These are phyloP conservation scores for Pyrenophora tritici-repentis DNA, from an alignment of 2,329 filamentous ascomycete genomes.

Conservation along the genomic window DNA sequence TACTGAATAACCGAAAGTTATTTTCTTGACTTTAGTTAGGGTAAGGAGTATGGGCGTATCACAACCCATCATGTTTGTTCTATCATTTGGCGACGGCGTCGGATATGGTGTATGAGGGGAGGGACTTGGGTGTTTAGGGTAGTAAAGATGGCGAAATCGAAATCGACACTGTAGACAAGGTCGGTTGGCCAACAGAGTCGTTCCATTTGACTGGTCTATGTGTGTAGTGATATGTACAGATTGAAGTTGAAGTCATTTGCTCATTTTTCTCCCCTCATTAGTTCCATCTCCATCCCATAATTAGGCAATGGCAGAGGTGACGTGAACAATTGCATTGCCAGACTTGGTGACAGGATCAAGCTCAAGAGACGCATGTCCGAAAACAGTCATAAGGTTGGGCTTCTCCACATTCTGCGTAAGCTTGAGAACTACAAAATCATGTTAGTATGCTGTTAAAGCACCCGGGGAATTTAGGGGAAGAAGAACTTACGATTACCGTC, in stretches of 20 bases:
- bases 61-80: background rate
- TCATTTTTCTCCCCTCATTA: no score
- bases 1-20: background rate
- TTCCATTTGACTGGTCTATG: no score
- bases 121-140: background rate
- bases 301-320: slow-evolving; percentile 16
- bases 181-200: no score
- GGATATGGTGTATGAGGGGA: background rate
- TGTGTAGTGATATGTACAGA: no score
- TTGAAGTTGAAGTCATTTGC: no score
- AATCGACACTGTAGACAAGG: no score
- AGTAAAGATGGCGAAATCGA: background rate
- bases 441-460: background rate
- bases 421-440: slow-evolving; percentile 4
- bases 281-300: background rate
- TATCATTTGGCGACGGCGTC: slow-evolving; percentile 3
- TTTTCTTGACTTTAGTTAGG: background rate
- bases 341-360: background rate
- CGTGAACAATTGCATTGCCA: slow-evolving; percentile 13
- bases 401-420: slow-evolving; percentile 17
- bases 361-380: slow-evolving; percentile 10
- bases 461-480: background rate
- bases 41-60: background rate
- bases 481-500: slow-evolving; percentile 13
- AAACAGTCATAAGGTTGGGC: slow-evolving; percentile 12